These are phyloP conservation scores for Sarcomyxa edulis DNA, from an alignment of 768 basidiomycete genomes.

Conservation along the genomic window DNA sequence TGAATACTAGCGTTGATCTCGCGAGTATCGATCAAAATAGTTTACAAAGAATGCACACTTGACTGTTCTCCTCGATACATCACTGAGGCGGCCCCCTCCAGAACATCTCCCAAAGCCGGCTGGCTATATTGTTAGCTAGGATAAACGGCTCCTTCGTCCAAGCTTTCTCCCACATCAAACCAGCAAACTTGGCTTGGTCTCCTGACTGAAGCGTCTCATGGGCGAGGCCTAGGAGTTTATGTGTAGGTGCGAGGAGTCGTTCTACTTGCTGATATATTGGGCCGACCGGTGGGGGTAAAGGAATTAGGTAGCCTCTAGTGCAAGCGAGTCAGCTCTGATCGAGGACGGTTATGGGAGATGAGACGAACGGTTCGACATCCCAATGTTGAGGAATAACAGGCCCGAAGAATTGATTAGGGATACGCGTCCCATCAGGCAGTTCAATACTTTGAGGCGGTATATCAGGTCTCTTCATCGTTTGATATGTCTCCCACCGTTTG, in stretches of 20 bases:
- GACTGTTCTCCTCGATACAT: no score
- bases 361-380: slow-evolving; percentile 32
- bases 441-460: no score
- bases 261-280: slow-evolving; percentile 48
- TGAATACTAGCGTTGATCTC: no score
- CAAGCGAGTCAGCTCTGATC: no score
- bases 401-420: slow-evolving; percentile 30
- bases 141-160: slow-evolving; percentile 55
- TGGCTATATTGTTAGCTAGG: slow-evolving; percentile 36
- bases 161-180: slow-evolving; percentile 60
- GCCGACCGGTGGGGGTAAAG: slow-evolving; percentile 51
- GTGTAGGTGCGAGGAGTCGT: slow-evolving; percentile 54
- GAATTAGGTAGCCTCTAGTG: no score
- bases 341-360: slow-evolving; percentile 1
- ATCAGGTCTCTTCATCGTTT: no score
- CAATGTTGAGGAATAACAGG: slow-evolving; percentile 31
- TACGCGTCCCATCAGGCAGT: slow-evolving; percentile 12
- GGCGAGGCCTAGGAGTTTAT: slow-evolving; percentile 44
- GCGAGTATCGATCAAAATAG: no score
- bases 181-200: slow-evolving; percentile 51
- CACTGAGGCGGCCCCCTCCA: slow-evolving; percentile 31
- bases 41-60: no score
- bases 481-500: slow-evolving; percentile 45
- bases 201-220: slow-evolving; percentile 52
- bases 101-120: slow-evolving; percentile 37